Base-by-base conservation (phyloP, 805 yeast genomes). In the Lipomyces spencermartinsiae region DNA sequence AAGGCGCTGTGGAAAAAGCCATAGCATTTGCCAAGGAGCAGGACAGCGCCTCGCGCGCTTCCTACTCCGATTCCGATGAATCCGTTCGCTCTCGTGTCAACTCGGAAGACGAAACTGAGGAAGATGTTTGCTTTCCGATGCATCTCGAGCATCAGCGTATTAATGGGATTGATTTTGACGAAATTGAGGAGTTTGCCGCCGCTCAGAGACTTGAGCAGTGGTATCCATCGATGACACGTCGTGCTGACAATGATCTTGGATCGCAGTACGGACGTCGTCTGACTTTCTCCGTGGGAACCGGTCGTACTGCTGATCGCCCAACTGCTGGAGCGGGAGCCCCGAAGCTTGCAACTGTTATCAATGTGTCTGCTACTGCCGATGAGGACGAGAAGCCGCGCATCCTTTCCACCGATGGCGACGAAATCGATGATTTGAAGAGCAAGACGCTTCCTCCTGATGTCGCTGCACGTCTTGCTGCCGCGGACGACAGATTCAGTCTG, bases 101-200 rank as follows among this genome's bases (percentile, higher is more conserved):
- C 46, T 69, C 73, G 22, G 72, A 65, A 3, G 97, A 91, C 73
- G 97, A 93, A 76, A 92, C 97, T 0, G 98, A 94, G 75, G 97
- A 92, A 76, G 98, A 94, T 84, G 99, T 94, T 58, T 94, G 98
- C 82, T 93, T 93, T 79, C 98, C 98, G 1, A 89, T 92, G 92
- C 89, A 89, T 68, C 86, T 84, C 65, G 81, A 83, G 14, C 82
- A 86, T 61, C 66, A 62, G 33, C 72, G 86, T 56, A 66, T 66
- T 31, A 88, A 87, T 68, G 97, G 97, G 19, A 91, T 95, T 73
- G 97, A 94, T 78, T 92, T 94, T 75, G 92, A 88, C 75, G 98
- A 93, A 75, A 85, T 94, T 72, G 97, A 92, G 67, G 95, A 90
- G 73, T 92, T 90, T 75, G 87, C 71, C 14, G 72, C 72, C 25